Conservation (phyloP, 768 basidiomycete genomes). For the Leucocoprinus leucothites region DNA sequence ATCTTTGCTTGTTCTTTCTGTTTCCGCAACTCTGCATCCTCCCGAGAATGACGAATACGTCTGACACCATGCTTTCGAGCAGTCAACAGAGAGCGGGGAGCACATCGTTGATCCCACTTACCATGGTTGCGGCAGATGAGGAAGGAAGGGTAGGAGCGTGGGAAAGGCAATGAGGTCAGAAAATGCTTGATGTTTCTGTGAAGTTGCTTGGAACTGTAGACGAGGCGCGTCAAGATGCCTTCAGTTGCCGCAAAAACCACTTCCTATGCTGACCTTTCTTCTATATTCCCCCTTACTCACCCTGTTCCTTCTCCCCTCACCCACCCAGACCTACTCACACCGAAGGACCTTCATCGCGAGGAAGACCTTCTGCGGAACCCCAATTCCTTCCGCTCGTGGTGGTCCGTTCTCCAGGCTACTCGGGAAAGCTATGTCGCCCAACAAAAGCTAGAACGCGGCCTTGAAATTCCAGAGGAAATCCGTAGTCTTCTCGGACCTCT, state of each 20-base stretch:
- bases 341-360: conserved; percentile 81
- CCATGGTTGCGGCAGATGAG: conserved; percentile 8
- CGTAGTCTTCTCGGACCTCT: conserved; percentile 74
- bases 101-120: background rate
- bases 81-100: background rate
- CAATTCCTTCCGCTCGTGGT: conserved; percentile 90
- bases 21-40: conserved; percentile 63
- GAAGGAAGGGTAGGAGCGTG: conserved; percentile 3
- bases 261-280: conserved; percentile 45
- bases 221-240: conserved; percentile 41
- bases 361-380: conserved; percentile 94
- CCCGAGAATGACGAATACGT: conserved; percentile 53
- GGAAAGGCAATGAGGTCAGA: conserved; percentile 1
- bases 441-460: conserved; percentile 50
- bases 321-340: conserved; percentile 69
- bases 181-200: background rate
- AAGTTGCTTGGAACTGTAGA: background rate
- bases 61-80: conserved; percentile 65
- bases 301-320: conserved; percentile 82
- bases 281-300: conserved; percentile 78
- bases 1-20: conserved; percentile 75
- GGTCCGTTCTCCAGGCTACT: conserved; percentile 76
- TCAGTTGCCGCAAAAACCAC: conserved; percentile 47
- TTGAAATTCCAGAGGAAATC: conserved; percentile 46
- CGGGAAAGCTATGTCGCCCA: conserved; percentile 60